Conservation (phyloP, 495 filamentous ascomycete species). For the Aspergillus bridgeri region DNA sequence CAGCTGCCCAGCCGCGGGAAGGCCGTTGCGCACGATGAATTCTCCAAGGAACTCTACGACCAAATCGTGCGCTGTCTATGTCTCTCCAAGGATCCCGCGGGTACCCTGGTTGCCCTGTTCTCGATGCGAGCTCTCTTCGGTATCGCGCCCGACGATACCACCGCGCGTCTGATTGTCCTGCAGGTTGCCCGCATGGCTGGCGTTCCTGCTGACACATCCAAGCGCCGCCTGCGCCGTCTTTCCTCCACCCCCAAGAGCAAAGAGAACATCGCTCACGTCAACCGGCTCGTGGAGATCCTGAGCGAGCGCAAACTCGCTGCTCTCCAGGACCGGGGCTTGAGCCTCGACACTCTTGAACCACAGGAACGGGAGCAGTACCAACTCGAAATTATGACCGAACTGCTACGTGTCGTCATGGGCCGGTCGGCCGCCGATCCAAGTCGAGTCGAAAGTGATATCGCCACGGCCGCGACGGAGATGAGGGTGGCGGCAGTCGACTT, state of each 20-base stretch:
- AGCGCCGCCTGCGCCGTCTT: slow-evolving; percentile 40
- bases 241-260: slow-evolving; percentile 42
- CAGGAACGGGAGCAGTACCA: slow-evolving; percentile 45
- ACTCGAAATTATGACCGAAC: slow-evolving; percentile 47
- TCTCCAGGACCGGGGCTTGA: slow-evolving; percentile 35
- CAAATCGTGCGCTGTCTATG: slow-evolving; percentile 56
- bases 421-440: slow-evolving; percentile 35
- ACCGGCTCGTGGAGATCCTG: slow-evolving; percentile 34
- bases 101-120: slow-evolving; percentile 59
- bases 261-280: slow-evolving; percentile 42
- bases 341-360: slow-evolving; percentile 35
- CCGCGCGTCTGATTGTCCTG: slow-evolving; percentile 48
- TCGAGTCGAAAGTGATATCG: slow-evolving; percentile 40
- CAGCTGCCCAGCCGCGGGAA: slow-evolving; percentile 27
- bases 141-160: slow-evolving; percentile 49
- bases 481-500: slow-evolving; percentile 39
- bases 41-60: slow-evolving; percentile 53
- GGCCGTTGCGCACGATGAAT: slow-evolving; percentile 28
- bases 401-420: slow-evolving; percentile 50
- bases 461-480: slow-evolving; percentile 53
- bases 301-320: slow-evolving; percentile 34
- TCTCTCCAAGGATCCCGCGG: slow-evolving; percentile 50
- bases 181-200: slow-evolving; percentile 48
- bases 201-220: slow-evolving; percentile 37
- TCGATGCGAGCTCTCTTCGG: slow-evolving; percentile 52